phyloP scores from a whole-genome alignment of 1,284 basidiomycete species.

The Pseudozyma pruni region DNA sequence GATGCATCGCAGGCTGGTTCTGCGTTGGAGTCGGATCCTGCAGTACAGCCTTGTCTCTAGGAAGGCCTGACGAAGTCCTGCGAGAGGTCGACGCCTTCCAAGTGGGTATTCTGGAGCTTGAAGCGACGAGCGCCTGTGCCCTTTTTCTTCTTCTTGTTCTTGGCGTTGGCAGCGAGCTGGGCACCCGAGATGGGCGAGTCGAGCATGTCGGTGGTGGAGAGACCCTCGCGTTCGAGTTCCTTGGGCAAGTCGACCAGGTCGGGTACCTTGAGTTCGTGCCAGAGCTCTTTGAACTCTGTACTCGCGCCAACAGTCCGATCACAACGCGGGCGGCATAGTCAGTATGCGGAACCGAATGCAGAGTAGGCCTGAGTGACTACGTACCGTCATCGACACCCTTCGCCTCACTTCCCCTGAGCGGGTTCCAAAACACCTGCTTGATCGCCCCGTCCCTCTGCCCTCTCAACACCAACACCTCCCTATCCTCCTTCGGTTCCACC shows the following conservation, averaged over 20 bases:
- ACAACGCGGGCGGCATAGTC: too few relatives aligned
- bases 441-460: constrained; percentile 80
- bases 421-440: constrained; percentile 88
- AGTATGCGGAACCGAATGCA: too few relatives aligned
- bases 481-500: constrained; percentile 74
- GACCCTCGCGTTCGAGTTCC: constrained; percentile 74
- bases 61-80: constrained; percentile 70
- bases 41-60: neutral
- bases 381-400: constrained; percentile 81
- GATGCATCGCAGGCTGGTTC: neutral
- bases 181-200: constrained; percentile 47
- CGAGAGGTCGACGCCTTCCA: constrained; percentile 82
- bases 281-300: constrained; percentile 85
- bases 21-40: neutral
- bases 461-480: constrained; percentile 84
- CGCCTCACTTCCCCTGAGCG: constrained; percentile 80
- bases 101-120: constrained; percentile 86
- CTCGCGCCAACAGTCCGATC: neutral
- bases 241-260: constrained; percentile 82
- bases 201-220: constrained; percentile 56
- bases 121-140: constrained; percentile 63
- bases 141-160: constrained; percentile 55
- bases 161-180: constrained; percentile 32
- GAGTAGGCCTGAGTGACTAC: constrained; percentile 40
- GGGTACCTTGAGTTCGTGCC: constrained; percentile 84